Base-by-base conservation (phyloP, 345 rosid species). In the Rhodomyrtus tomentosa region DNA sequence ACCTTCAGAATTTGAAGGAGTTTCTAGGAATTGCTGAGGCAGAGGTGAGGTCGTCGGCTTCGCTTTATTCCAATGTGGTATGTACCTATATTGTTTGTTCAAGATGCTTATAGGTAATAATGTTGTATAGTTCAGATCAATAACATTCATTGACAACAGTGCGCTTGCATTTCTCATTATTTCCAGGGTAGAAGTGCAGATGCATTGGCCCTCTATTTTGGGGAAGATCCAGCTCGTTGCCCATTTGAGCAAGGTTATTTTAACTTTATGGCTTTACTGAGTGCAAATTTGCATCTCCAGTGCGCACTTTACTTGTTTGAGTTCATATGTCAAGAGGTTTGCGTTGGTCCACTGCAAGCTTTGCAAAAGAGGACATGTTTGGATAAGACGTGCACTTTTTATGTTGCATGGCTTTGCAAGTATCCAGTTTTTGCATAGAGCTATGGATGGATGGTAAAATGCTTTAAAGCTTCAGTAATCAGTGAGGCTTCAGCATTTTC, bases 181-280 rank as follows among this genome's bases (percentile, higher is more conserved):
- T 24, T 80, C 55, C 93, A 95, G 98, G 99, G 98, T 55, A 92
- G 93, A 90, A 94, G 93, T 86, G 96, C 92, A 72, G 99, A 97
- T 89, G 93, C 95, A 59, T 89, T 95, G 89, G 93, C 95, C 86
- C 92, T 94, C 86, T 97, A 97, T 87, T 97, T 95, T 79, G 98
- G 98, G 83, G 98, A 97, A 91, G 98, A 95, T 91, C 99, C 99
- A 48, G 94, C 96, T 52, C 93, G 94, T 32, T 95, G 96, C 81
- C 93, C 98, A 76, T 95, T 95, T 79, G 98, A 97, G 86, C 98
- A 96, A 93, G 99, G 98, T 96, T 84, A 55, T 82, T 32, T 74
- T 54, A 36, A 53, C 38, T 82, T 62, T 32, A 42, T 68, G 45
- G 24, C 18, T 68, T 68, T 68, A 36, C 79, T 20, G 79, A 68